phyloP scores from a whole-genome alignment of 2,329 filamentous ascomycete genomes.

The Arthrobotrys pseudoclavata region DNA sequence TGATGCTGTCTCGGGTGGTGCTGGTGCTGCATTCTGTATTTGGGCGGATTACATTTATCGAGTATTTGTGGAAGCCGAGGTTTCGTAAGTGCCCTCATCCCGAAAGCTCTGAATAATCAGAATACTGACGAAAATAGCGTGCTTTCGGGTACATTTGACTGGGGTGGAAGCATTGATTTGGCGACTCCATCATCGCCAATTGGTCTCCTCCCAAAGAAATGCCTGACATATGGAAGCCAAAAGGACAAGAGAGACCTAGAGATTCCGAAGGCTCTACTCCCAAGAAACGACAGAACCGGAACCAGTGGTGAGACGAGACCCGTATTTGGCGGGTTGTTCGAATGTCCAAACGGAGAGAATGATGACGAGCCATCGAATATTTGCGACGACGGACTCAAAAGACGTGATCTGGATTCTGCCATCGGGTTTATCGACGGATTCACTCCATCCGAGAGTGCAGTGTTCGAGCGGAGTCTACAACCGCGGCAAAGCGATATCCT shows the following conservation, averaged over 20 bases:
- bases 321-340: slow-evolving; percentile 31
- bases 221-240: slow-evolving; percentile 32
- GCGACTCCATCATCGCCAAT: slow-evolving; percentile 23
- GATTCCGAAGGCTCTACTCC: neutral
- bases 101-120: neutral
- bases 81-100: slow-evolving; percentile 18
- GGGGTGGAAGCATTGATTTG: slow-evolving; percentile 34
- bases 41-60: slow-evolving; percentile 42
- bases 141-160: slow-evolving; percentile 28
- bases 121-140: slow-evolving; percentile 2
- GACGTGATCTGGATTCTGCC: slow-evolving; percentile 1
- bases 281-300: slow-evolving; percentile 23
- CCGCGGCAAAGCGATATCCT: neutral
- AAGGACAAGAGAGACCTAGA: slow-evolving; percentile 22
- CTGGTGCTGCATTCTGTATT: slow-evolving; percentile 24
- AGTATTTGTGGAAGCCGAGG: slow-evolving; percentile 33
- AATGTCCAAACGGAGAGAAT: slow-evolving; percentile 35
- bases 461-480: neutral
- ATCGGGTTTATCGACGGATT: neutral
- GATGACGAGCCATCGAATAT: slow-evolving; percentile 23
- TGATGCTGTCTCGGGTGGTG: slow-evolving; percentile 14
- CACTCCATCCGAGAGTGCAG: neutral
- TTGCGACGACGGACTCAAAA: slow-evolving; percentile 25
- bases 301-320: slow-evolving; percentile 14
- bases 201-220: slow-evolving; percentile 15